Evolutionary conservation across 2,329 filamentous ascomycete genomes (phyloP), one percentile per base, ranked within the genome.

Genomic region (Lasiodiplodia sp.): DNA sequence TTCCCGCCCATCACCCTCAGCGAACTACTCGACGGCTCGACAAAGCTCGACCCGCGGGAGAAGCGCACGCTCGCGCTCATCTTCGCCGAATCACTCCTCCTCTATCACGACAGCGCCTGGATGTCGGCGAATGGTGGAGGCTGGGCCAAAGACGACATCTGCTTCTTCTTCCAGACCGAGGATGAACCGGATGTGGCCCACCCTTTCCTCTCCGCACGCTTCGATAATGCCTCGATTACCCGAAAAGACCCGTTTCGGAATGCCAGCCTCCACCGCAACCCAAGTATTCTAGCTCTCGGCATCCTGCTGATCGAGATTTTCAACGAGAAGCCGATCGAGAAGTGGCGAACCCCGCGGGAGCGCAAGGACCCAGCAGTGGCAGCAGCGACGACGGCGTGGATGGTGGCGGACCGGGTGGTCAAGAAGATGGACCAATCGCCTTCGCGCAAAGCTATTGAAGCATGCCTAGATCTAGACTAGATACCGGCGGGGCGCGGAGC

Each of bases 281-380:
- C 55, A 0, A 37, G 12, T n/a, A 57, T 57, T 16, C 12, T 57
- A 4, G n/a, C 55, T 2, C 34, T 58, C 7, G 34, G 37, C 10
- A 23, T 44, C 21, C 18, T 58, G 12, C 37, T 58, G 10, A 28
- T 58, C 34, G 55, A 58, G n/a, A 58, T 40, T 4, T 28, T 28
- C 37, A 58, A 58, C 11, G 55, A 58, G 34, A 44, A 58, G 21
- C 55, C 55, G 1, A 40, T 58, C 12, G 55, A 58, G 37, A 37
- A 4, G n/a, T 44, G 55, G 55, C 38, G n/a, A 16, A 58, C n/a
- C n/a, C 11, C 21, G 28, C 23, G 38, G 38, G 55, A 40, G 5
- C 55, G 55, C 4, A 58, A 38, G 38, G 55, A 40, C 11, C 11
- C 28, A 3, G 31, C 16, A 3, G 21, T 14, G 7, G n/a, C 37